phyloP scores from a whole-genome alignment of 305 asterid genomes.

The Withania somnifera region DNA sequence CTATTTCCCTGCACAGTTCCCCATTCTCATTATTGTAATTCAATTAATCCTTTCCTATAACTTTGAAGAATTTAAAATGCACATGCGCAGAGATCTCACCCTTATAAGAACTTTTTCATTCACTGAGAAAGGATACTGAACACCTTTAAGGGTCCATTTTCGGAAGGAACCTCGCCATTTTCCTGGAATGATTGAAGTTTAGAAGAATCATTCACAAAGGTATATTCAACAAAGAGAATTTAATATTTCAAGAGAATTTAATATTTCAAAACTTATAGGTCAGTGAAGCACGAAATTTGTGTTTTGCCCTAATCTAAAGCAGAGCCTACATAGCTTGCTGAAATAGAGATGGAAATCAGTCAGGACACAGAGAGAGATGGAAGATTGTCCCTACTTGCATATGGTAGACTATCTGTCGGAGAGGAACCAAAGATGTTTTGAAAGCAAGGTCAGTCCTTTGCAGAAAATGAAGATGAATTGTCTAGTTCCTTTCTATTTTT shows the following conservation, averaged over 20 bases:
- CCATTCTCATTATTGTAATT: neutral
- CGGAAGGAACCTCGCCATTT: conserved; percentile 56
- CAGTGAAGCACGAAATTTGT: neutral
- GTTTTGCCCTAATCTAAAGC: too few species aligned
- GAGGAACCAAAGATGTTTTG: too few species aligned
- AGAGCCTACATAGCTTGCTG: too few species aligned
- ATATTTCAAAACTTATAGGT: neutral
- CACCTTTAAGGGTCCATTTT: conserved; percentile 60
- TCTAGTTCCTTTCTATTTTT: too few species aligned
- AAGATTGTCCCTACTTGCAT: too few species aligned
- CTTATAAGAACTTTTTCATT: conserved; percentile 80
- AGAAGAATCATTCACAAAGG: conserved; percentile 1
- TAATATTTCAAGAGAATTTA: neutral
- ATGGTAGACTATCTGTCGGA: too few species aligned
- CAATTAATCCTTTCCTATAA: neutral
- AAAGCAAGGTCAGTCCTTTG: too few species aligned
- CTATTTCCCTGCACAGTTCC: conserved; percentile 70
- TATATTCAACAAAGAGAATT: neutral
- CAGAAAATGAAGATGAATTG: too few species aligned
- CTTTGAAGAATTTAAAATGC: neutral
- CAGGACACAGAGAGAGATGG: too few species aligned
- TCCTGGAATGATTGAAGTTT: conserved; percentile 39
- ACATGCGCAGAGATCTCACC: conserved; percentile 28
- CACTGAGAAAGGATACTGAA: conserved; percentile 84
- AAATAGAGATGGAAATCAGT: too few species aligned